Conservation (phyloP, 2,329 filamentous ascomycete species). For the Pseudocercospora crystallina region DNA sequence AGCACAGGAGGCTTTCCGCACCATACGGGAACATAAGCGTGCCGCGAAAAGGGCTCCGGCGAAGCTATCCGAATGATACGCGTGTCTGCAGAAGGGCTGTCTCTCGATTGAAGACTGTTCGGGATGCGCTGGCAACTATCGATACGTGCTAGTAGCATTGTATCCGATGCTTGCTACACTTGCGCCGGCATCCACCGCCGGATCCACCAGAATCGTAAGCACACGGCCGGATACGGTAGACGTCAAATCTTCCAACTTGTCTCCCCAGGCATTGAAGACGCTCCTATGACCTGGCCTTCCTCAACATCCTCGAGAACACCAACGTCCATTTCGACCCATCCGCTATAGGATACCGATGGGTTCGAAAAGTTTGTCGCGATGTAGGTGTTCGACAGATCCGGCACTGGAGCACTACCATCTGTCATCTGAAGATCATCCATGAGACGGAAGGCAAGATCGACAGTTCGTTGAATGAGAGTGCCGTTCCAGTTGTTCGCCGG, state of each 20-base stretch:
- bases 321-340: constrained; percentile 30
- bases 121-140: background rate
- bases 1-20: background rate
- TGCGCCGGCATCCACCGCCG: constrained; percentile 37
- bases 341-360: constrained; percentile 34
- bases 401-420: constrained; percentile 1
- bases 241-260: constrained; percentile 37
- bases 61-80: too few relatives aligned
- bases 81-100: too few relatives aligned
- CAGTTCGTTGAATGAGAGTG: constrained; percentile 37
- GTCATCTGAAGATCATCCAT: constrained; percentile 31
- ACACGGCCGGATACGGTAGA: constrained; percentile 37
- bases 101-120: too few relatives aligned
- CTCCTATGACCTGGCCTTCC: constrained; percentile 40
- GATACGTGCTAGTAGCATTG: constrained; percentile 31
- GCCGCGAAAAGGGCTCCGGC: too few relatives aligned
- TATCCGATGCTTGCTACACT: constrained; percentile 39
- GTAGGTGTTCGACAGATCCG: constrained; percentile 23
- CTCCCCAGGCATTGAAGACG: constrained; percentile 39
- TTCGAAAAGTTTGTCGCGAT: constrained; percentile 35
- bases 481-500: constrained; percentile 40
- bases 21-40: background rate
- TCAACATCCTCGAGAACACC: constrained; percentile 35
- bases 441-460: constrained; percentile 33
- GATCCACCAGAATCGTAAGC: constrained; percentile 37